Evolutionary conservation across 148 eudicot genomes (phyloP).

Genomic region (Rhododendron simsii): DNA sequence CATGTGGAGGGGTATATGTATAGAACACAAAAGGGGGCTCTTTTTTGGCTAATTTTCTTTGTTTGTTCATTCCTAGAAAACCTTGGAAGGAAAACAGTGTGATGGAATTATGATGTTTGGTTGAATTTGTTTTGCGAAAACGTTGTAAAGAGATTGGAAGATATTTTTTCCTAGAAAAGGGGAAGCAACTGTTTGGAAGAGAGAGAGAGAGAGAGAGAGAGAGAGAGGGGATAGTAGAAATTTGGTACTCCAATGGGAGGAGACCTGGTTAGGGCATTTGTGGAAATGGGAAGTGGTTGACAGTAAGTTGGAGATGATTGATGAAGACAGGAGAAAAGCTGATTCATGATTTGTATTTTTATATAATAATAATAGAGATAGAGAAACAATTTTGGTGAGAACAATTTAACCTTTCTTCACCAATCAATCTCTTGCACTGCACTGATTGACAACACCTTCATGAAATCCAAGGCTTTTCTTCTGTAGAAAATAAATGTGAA

Average conservation of each 20-base stretch:
- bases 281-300: conserved; percentile 22
- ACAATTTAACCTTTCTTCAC: neutral
- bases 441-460: neutral
- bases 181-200: neutral
- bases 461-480: neutral
- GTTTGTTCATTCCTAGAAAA: conserved; percentile 19
- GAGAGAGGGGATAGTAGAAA: neutral
- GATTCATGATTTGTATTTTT: neutral
- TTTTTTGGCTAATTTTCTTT: neutral
- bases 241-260: neutral
- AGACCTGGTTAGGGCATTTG: conserved; percentile 26
- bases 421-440: neutral
- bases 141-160: conserved; percentile 13
- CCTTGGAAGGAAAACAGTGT: neutral
- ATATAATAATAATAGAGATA: too few species aligned
- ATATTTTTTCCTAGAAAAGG: conserved; percentile 12
- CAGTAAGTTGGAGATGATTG: conserved; percentile 20
- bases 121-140: neutral
- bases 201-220: too few species aligned
- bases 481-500: neutral
- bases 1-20: neutral
- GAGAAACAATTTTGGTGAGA: too few species aligned
- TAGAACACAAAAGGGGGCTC: neutral
- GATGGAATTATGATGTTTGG: neutral
- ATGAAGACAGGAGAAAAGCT: conserved; percentile 15